Conservation (phyloP, 208 protist species). For the Sergeia podlipaevii region DNA sequence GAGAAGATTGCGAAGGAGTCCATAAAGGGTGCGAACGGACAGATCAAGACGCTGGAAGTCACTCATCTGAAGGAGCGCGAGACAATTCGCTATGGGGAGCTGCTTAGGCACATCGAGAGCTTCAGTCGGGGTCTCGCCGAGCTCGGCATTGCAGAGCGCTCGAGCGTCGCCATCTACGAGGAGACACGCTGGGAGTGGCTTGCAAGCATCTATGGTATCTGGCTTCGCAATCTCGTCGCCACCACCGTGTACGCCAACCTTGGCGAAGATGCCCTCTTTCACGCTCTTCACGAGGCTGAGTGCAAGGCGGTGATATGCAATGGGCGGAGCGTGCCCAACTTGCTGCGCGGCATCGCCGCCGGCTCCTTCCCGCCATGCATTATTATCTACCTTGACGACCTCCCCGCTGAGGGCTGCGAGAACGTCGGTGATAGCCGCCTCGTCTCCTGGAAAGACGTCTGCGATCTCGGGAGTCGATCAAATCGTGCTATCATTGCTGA, state of each 20-base stretch:
- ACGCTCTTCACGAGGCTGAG: constrained; percentile 33
- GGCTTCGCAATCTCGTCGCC: constrained; percentile 33
- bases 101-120: constrained; percentile 21
- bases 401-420: neutral
- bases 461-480: neutral
- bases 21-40: constrained; percentile 11
- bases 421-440: neutral
- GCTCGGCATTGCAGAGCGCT: constrained; percentile 18
- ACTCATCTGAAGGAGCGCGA: constrained; percentile 29
- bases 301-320: constrained; percentile 43
- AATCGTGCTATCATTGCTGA: neutral
- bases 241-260: constrained; percentile 52
- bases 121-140: constrained; percentile 29
- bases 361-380: constrained; percentile 10
- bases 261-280: constrained; percentile 32
- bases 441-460: constrained; percentile 7
- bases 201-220: constrained; percentile 33
- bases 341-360: constrained; percentile 17
- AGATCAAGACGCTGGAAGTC: constrained; percentile 16
- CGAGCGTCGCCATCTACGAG: constrained; percentile 29
- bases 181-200: constrained; percentile 59
- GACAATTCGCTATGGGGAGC: constrained; percentile 15
- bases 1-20: constrained; percentile 20
- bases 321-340: constrained; percentile 26
- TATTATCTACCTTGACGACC: constrained; percentile 26